phyloP scores from a whole-genome alignment of 2,329 filamentous ascomycete species.

The Alternaria sp. region DNA sequence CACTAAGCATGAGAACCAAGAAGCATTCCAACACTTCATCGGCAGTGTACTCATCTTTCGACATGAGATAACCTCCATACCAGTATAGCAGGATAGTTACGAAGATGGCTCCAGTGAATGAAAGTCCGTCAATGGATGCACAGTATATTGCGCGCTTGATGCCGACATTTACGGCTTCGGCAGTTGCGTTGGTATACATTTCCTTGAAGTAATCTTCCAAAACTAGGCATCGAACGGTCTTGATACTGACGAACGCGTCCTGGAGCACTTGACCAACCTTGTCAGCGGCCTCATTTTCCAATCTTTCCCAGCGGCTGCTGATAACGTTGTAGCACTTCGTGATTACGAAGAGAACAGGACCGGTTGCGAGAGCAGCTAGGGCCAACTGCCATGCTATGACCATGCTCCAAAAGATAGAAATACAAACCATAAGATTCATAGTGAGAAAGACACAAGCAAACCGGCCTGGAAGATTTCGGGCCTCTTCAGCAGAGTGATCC shows the following conservation, averaged over 20 bases:
- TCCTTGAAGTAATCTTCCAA: conserved; percentile 73
- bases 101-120: conserved; percentile 74
- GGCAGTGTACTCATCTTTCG: conserved; percentile 57
- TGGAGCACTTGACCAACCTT: conserved; percentile 68
- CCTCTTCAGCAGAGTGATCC: conserved; percentile 84
- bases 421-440: conserved; percentile 68
- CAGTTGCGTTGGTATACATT: conserved; percentile 65
- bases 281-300: conserved; percentile 69
- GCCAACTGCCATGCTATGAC: conserved; percentile 80
- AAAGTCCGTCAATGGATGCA: conserved; percentile 77
- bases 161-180: conserved; percentile 65
- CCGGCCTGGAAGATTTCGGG: conserved; percentile 79
- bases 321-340: conserved; percentile 70
- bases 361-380: conserved; percentile 72
- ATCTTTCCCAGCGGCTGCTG: conserved; percentile 74
- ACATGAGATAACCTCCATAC: conserved; percentile 74
- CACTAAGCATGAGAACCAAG: conserved; percentile 82
- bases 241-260: conserved; percentile 80
- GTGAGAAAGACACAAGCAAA: conserved; percentile 76
- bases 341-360: conserved; percentile 70
- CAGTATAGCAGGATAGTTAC: conserved; percentile 83
- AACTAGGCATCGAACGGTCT: conserved; percentile 76
- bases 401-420: conserved; percentile 78
- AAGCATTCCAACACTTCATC: conserved; percentile 74
- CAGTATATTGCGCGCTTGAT: conserved; percentile 69